Conservation (phyloP, 148 eudicot genomes). For the Silene conica region DNA sequence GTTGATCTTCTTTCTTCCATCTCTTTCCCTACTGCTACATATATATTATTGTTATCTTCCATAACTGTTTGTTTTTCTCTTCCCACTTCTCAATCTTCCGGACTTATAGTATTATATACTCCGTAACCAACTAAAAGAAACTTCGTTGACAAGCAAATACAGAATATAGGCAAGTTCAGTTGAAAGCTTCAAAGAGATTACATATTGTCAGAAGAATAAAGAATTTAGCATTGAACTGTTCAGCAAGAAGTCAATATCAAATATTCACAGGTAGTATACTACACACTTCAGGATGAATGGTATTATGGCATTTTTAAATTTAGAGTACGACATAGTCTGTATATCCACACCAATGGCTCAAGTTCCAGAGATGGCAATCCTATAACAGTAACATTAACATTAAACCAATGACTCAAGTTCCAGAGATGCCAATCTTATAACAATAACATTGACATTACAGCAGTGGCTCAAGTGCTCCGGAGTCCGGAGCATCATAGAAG, state of each 20-base stretch:
- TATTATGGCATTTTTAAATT: not conserved
- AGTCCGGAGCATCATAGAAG: too few relatives aligned
- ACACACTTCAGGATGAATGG: not conserved
- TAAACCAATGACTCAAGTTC: too few relatives aligned
- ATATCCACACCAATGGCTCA: too few relatives aligned
- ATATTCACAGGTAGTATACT: not conserved
- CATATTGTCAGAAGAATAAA: not conserved
- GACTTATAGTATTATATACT: not conserved
- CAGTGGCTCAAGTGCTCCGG: too few relatives aligned
- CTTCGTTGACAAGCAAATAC: not conserved
- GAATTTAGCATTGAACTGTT: not conserved
- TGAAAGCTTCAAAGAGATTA: not conserved
- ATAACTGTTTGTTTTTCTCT: conserved; percentile 4
- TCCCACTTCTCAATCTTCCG: not conserved
- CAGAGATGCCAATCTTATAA: too few relatives aligned
- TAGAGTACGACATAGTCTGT: not conserved
- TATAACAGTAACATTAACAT: too few relatives aligned
- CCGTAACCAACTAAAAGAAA: not conserved
- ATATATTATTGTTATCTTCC: conserved; percentile 37
- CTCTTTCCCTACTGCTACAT: conserved; percentile 38
- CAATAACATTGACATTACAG: too few relatives aligned
- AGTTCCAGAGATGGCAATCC: not conserved
- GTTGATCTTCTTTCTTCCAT: conserved; percentile 25
- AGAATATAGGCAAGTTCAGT: not conserved
- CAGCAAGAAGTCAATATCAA: not conserved